phyloP scores from a whole-genome alignment of 768 basidiomycete genomes.

The Suillus americanus region DNA sequence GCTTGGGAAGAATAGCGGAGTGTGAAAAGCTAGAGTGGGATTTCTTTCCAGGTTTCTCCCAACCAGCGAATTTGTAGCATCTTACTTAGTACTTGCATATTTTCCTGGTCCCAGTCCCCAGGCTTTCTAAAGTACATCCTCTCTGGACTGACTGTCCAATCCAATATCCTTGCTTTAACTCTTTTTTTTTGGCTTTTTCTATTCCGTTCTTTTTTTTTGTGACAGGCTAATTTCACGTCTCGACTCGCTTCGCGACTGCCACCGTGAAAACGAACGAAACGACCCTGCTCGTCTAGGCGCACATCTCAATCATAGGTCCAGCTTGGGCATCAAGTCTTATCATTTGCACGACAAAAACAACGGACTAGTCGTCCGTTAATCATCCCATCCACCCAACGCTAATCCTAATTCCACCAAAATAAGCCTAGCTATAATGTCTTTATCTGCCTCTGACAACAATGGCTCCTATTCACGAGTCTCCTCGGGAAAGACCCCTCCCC shows the following conservation, averaged over 20 bases:
- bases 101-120: constrained; percentile 36
- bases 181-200: constrained; percentile 16
- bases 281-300: constrained; percentile 17
- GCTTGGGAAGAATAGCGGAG: constrained; percentile 33
- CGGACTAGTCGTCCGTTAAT: constrained; percentile 33
- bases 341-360: constrained; percentile 31
- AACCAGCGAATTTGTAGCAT: constrained; percentile 33
- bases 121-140: constrained; percentile 31
- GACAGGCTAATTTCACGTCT: constrained; percentile 30
- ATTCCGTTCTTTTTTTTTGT: constrained; percentile 19
- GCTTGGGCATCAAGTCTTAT: constrained; percentile 21
- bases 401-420: constrained; percentile 76
- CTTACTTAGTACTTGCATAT: constrained; percentile 39
- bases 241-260: constrained; percentile 20
- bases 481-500: constrained; percentile 88
- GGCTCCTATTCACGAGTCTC: constrained; percentile 79
- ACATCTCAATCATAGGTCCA: constrained; percentile 12
- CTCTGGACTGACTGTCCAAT: constrained; percentile 29
- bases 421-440: constrained; percentile 78
- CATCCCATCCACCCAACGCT: constrained; percentile 40
- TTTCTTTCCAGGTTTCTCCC: constrained; percentile 28
- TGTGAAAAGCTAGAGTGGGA: constrained; percentile 32
- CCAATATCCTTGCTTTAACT: constrained; percentile 30
- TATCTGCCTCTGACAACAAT: constrained; percentile 83
- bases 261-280: constrained; percentile 30